These are phyloP conservation scores for Leptomonas pyrrhocoris DNA, from an alignment of 208 protist genomes.

Conservation along the genomic window DNA sequence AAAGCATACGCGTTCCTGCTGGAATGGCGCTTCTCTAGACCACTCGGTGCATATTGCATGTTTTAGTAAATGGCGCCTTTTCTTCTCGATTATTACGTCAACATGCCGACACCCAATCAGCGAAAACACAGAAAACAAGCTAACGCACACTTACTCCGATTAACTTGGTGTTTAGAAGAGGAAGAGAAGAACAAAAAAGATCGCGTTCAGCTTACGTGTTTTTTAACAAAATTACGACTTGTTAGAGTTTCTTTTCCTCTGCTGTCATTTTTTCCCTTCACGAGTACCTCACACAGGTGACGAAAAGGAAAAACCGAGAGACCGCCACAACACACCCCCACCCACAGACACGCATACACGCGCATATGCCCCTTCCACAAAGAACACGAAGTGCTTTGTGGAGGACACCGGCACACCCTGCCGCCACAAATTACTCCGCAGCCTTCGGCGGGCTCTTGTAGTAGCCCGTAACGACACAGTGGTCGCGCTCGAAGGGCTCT, in stretches of 20 bases:
- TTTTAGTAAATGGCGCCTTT: not conserved
- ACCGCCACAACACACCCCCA: too few species aligned
- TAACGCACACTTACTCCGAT: constrained; percentile 6
- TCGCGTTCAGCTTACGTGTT: constrained; percentile 1
- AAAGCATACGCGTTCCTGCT: too few species aligned
- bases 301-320: not conserved
- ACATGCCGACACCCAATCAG: not conserved
- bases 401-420: not conserved
- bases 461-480: constrained; percentile 96
- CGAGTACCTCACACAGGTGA: not conserved
- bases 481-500: constrained; percentile 99
- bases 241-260: not conserved
- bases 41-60: not conserved
- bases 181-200: constrained; percentile 3
- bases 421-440: constrained; percentile 14
- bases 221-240: not conserved
- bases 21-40: too few species aligned
- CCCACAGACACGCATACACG: too few species aligned
- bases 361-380: too few species aligned
- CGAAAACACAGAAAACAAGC: constrained; percentile 1
- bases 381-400: too few species aligned
- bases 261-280: not conserved
- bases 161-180: constrained; percentile 9
- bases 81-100: constrained; percentile 6
- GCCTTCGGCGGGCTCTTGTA: constrained; percentile 81